Evolutionary conservation across 305 asterid genomes (phyloP), one percentile per base, ranked within the genome.

Genomic region (Ilex paraguariensis): DNA sequence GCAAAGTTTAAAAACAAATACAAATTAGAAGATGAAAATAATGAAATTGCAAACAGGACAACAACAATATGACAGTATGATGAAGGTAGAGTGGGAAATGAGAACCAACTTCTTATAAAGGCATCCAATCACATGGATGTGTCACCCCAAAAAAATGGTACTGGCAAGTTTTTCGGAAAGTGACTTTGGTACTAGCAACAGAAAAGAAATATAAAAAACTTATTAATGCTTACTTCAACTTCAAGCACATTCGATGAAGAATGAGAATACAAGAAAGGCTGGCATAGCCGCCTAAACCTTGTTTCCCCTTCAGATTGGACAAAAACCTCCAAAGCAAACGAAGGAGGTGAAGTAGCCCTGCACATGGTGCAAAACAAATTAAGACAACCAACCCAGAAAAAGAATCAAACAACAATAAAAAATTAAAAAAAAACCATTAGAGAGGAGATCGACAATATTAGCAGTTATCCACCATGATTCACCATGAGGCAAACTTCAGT

Each of bases 261-360:
- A 75, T 81, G 99, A 52, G 97, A 93, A 76, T 90, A 93, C 71
- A 93, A 69, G 78, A 84, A 93, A 66, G 99, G 99, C 72, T 78
- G 81, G 72, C 94, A 86, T 57, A 93, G 78, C 82, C 96, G 90
- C 80, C 97, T 86, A 80, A 93, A 93, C 78, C 94, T 86, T 13
- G 97, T 70, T 83, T 90, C 97, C 63, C 97, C 96, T 82, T 81
- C 99, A 57, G 95, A 87, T 59, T 93, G 97, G 64, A 93, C 85
- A 75, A 93, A 93, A 80, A 87, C 85, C 83, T 93, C 95, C 80
- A 87, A 65, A 33, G 95, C 95, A 76, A 87, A 84, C 21, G 91
- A 87, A 61, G 95, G 91, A 62, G 99, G 99, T 73, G 95, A 86
- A 69, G 97, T 90, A 71, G 89, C 90, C 82, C 97, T 90, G 73